Base-by-base conservation (phyloP, 1,284 basidiomycete genomes). In the Malassezia restricta region DNA sequence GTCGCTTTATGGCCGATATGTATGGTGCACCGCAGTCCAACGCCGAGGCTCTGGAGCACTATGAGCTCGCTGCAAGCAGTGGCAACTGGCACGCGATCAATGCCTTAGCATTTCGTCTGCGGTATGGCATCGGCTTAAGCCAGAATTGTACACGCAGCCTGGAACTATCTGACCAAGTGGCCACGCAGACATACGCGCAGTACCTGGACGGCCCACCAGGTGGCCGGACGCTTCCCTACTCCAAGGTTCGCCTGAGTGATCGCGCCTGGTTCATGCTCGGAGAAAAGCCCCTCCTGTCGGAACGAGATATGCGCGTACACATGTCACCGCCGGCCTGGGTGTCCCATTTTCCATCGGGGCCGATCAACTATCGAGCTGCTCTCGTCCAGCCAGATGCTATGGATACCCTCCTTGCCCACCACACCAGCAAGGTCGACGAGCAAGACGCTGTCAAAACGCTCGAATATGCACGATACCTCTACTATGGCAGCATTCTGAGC, bases 41-140 rank as follows among this genome's bases (percentile, higher is more conserved):
- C 1, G 52, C 54, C 17, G 64, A 83, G 74, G 87, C 92, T 0
- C 82, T 92, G 53, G 76, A 96, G 0, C 87, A 95, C 71, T 89
- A 92, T 72, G 91, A 88, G 0, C 91, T 96, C 67, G 84, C 89
- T 2, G 90, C 88, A 2, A 82, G 89, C 49, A 84, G 84, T 14
- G 87, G 85, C 0, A 80, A 91, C 74, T 81, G 83, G 61, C 83
- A 86, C 5, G 86, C 92, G 0, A 85, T 91, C 71, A 90, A 92
- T 86, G 82, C 88, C 0, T 77, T 98, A 37, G 94, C 84, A 0
- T 96, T 92, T 74, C 81, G 90, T n/a, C 84, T 91, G 71, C 94
- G 87, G 85, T 84, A 84, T 27, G 94, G 92, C 0, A 91, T 98
- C 56, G 87, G 90, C 29, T 60, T 66, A 5, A 53, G 57, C 6